Percentiles rank a stretch among this genome's conserved stretches.
These are phyloP conservation scores for Amanita polypyramis DNA, from an alignment of 768 basidiomycete species.

Conservation along the genomic window DNA sequence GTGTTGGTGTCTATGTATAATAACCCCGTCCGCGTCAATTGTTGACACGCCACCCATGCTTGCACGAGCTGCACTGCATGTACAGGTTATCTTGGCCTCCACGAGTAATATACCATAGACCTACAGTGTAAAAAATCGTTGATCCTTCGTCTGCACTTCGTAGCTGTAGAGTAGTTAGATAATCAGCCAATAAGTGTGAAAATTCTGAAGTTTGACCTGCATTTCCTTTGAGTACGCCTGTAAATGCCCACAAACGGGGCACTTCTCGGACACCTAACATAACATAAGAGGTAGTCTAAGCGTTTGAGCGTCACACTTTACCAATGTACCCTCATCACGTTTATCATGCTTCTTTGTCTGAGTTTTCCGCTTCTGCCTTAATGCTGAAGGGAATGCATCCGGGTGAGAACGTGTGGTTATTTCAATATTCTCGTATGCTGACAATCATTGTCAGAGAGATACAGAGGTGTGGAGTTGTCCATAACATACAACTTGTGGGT, in stretches of 20 bases:
- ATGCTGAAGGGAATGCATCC: conserved; percentile 85
- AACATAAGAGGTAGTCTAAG: not conserved
- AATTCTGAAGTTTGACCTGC: conserved; percentile 41
- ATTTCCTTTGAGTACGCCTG: conserved; percentile 85
- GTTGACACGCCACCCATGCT: conserved; percentile 75
- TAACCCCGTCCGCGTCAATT: conserved; percentile 29
- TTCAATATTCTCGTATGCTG: conserved; percentile 88
- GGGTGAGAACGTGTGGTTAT: conserved; percentile 88
- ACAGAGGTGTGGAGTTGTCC: not conserved
- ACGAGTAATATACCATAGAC: conserved; percentile 19
- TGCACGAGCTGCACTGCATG: conserved; percentile 61
- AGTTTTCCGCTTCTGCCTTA: conserved; percentile 83
- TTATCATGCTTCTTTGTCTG: conserved; percentile 72
- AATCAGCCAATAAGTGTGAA: not conserved
- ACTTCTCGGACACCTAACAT: conserved; percentile 76
- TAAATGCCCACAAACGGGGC: conserved; percentile 76
- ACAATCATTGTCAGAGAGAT: not conserved
- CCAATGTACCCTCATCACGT: conserved; percentile 52
- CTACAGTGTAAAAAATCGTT: conserved; percentile 87
- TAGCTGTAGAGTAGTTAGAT: conserved; percentile 31
- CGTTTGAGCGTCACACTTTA: conserved; percentile 10
- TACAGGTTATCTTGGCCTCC: conserved; percentile 4
- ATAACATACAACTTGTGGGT: conserved; percentile 73
- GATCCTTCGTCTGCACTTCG: conserved; percentile 92
- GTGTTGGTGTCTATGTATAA: conserved; percentile 76